Evolutionary conservation across 495 filamentous ascomycete species (phyloP), one percentile per base, ranked within the genome.

Genomic region (Mycothermus thermophilus): DNA sequence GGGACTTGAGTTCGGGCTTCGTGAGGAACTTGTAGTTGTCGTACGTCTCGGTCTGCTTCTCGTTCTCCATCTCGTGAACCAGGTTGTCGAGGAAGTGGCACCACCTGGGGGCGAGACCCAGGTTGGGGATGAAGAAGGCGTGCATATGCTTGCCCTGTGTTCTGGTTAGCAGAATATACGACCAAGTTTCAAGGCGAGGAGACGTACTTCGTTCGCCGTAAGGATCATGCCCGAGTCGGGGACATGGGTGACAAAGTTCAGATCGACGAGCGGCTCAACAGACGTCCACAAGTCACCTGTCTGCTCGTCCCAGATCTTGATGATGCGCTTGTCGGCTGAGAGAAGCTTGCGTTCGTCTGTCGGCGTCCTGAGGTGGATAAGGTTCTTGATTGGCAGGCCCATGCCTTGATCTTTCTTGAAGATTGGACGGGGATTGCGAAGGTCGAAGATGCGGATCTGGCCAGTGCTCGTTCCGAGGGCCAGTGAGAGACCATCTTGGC

Each of bases 21-120:
- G 88, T 93, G 37, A 99, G 64, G 74, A 99, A 96, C 55, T 94
- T 95, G 72, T 82, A 96, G 55, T 96, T 95, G 56, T 96, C 92
- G 62, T 95, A 99, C 10, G 93, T 79, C 41, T 86, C 75, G 22
- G 79, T 75, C 23, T 55, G 70, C 12, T 54, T 54, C 43, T 71
- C 65, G 51, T 92, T 87, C 2, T 87, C 88, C 83, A 99, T 95
- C 52, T 99, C 92, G 57, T 99, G 92, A 11, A 94, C 92, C 33
- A 97, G 68, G 48, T 88, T 93, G 51, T 99, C 92, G 21, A 99
- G 63, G 73, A 96, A 95, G 7, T 79, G 76, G 51, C 92, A 96
- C 92, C 92, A 99, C 46, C 70, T 80, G 0, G 92, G 92, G 1
- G 90, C 85, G 8, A 90, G 82, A 35, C 55, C 54, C 12, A 95